Percentiles rank a stretch among this genome's conserved stretches.
phyloP scores from a whole-genome alignment of 371 early-diverging fungal species.

The Homolaphlyctis polyrhiza region DNA sequence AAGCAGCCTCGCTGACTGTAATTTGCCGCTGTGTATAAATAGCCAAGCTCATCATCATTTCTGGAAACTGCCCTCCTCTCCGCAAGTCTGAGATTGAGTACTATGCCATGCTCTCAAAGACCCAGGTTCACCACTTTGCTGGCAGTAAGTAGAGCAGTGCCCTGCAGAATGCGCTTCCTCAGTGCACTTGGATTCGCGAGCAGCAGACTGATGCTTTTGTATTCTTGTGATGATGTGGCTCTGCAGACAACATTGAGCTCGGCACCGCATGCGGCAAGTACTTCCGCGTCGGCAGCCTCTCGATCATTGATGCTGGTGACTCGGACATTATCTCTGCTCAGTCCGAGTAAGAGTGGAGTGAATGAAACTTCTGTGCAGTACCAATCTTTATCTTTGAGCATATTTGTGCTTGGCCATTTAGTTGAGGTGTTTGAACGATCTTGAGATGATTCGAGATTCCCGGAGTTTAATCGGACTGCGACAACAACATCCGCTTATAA shows the following conservation, averaged over 20 bases:
- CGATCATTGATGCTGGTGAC: slow-evolving; percentile 98
- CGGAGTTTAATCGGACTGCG: no score
- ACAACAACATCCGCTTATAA: no score
- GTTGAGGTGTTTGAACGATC: no score
- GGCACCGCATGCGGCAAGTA: slow-evolving; percentile 99
- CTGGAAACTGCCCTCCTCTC: slow-evolving; percentile 98
- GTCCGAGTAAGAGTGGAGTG: background rate
- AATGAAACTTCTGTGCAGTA: no score
- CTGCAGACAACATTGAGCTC: slow-evolving; percentile 93
- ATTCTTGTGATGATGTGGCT: no score
- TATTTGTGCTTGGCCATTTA: no score
- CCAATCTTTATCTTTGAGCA: no score
- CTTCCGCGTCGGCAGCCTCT: slow-evolving; percentile 94
- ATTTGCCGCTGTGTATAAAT: no score
- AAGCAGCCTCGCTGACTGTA: no score
- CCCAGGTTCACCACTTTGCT: slow-evolving; percentile 97
- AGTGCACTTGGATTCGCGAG: slow-evolving; percentile 6
- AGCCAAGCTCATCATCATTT: slow-evolving; percentile 97
- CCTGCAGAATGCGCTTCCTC: background rate
- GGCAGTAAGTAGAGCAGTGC: slow-evolving; percentile 55
- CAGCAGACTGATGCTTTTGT: no score
- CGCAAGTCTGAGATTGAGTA: slow-evolving; percentile 99
- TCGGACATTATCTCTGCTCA: slow-evolving; percentile 64
- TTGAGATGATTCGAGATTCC: no score
- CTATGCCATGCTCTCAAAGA: slow-evolving; percentile 99